These are phyloP conservation scores for Xerophyta viscosa DNA, from an alignment of 106 monocot genomes.

Conservation along the genomic window DNA sequence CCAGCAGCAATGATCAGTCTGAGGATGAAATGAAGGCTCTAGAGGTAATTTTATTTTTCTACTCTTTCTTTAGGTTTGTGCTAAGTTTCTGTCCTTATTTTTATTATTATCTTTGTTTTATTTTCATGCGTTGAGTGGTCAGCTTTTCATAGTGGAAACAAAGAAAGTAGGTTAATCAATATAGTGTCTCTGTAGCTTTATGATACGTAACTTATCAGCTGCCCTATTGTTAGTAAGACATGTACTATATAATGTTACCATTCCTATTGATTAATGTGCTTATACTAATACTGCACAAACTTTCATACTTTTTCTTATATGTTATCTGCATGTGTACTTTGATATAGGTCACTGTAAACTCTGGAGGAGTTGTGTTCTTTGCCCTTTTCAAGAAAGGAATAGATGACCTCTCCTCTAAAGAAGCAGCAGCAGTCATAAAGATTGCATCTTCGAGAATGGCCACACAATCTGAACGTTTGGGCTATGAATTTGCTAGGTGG, in stretches of 20 bases:
- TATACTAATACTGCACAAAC: too few relatives aligned
- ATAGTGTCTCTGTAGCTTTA: too few relatives aligned
- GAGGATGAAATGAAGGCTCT: slow-evolving; percentile 82
- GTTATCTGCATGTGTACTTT: neutral
- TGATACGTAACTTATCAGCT: too few relatives aligned
- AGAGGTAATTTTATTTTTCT: slow-evolving; percentile 43
- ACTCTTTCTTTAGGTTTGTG: too few relatives aligned
- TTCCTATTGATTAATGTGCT: too few relatives aligned
- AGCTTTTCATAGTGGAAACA: too few relatives aligned
- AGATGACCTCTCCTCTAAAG: slow-evolving; percentile 18
- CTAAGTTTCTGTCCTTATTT: neutral
- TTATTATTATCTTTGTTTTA: neutral
- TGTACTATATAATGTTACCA: too few relatives aligned
- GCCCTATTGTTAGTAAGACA: too few relatives aligned
- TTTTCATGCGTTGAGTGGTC: too few relatives aligned
- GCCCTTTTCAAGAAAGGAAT: slow-evolving; percentile 42
- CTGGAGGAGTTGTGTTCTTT: slow-evolving; percentile 98
- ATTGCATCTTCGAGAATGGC: slow-evolving; percentile 85
- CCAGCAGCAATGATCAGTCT: slow-evolving; percentile 58
- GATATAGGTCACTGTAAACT: slow-evolving; percentile 77
- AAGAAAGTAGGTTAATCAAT: too few relatives aligned
- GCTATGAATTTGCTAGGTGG: slow-evolving; percentile 87
- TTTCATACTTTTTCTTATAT: too few relatives aligned
- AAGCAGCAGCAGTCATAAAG: slow-evolving; percentile 83
- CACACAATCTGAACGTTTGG: slow-evolving; percentile 85